These are phyloP conservation scores for Suillus ampliporus DNA, from an alignment of 768 basidiomycete genomes.

Conservation along the genomic window DNA sequence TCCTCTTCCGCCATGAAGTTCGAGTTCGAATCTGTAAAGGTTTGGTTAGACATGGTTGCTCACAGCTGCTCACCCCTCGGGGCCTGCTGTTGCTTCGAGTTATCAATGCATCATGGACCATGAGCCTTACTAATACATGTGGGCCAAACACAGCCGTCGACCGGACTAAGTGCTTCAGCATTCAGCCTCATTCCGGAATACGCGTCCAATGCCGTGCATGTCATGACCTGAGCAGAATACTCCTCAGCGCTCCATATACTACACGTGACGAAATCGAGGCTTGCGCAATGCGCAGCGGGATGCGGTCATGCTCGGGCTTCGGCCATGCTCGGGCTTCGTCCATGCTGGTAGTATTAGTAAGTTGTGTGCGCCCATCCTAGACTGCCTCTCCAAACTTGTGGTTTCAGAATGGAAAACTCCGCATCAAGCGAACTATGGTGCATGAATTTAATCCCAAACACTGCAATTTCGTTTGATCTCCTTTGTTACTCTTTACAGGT, in stretches of 20 bases:
- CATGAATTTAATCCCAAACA: neutral
- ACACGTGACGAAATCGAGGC: neutral
- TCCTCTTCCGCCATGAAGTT: neutral
- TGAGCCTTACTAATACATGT: neutral
- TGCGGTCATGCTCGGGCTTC: neutral
- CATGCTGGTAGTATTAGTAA: neutral
- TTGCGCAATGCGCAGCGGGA: neutral
- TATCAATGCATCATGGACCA: neutral
- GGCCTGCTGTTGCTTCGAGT: neutral
- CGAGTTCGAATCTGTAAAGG: neutral
- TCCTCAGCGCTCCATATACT: neutral
- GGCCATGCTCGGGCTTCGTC: neutral
- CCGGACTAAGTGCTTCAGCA: neutral
- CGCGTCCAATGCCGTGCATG: neutral
- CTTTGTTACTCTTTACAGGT: neutral
- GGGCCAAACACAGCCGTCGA: neutral
- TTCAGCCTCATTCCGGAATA: neutral
- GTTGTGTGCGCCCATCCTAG: neutral
- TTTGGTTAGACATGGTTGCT: neutral
- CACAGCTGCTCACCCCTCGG: neutral
- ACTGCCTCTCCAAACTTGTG: neutral
- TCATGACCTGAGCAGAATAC: neutral
- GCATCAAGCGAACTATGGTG: neutral
- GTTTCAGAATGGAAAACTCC: conserved; percentile 1
- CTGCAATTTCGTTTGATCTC: neutral